Percentiles rank a stretch among this genome's conserved stretches.
phyloP scores from a whole-genome alignment of 2,329 filamentous ascomycete species.

The Claviceps lovelessii region DNA sequence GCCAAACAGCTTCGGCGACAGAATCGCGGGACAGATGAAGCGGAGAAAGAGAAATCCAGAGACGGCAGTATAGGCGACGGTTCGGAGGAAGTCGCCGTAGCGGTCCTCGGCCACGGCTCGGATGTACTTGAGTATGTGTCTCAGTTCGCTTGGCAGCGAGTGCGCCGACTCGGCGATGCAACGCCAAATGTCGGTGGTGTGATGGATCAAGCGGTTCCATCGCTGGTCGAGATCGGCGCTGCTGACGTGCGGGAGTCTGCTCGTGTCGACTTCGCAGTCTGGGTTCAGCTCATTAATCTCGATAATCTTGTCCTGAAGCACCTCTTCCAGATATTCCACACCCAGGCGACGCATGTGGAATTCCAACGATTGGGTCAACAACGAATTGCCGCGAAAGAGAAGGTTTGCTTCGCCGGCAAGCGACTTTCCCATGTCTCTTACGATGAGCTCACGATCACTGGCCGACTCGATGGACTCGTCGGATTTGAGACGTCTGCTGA shows the following conservation, averaged over 20 bases:
- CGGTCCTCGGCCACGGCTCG: slow-evolving; percentile 85
- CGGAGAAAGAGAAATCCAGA: slow-evolving; percentile 89
- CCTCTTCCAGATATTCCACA: slow-evolving; percentile 81
- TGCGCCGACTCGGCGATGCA: slow-evolving; percentile 62
- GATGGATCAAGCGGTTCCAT: slow-evolving; percentile 61
- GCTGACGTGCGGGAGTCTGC: slow-evolving; percentile 42
- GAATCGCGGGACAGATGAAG: slow-evolving; percentile 90
- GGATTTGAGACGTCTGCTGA: slow-evolving; percentile 55
- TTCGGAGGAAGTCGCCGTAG: slow-evolving; percentile 82
- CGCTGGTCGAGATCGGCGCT: slow-evolving; percentile 65
- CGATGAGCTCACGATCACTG: slow-evolving; percentile 55
- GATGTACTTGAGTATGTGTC: slow-evolving; percentile 80
- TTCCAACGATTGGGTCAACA: slow-evolving; percentile 85
- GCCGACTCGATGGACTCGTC: slow-evolving; percentile 50
- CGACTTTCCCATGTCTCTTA: slow-evolving; percentile 65
- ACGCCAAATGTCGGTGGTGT: slow-evolving; percentile 76
- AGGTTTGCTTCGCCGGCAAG: slow-evolving; percentile 82
- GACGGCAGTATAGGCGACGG: slow-evolving; percentile 83
- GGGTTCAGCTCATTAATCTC: slow-evolving; percentile 85
- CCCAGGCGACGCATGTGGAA: slow-evolving; percentile 91
- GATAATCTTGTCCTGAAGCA: slow-evolving; percentile 67
- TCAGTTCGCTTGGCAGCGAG: slow-evolving; percentile 65
- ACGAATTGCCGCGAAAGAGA: slow-evolving; percentile 85
- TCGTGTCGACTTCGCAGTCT: slow-evolving; percentile 91
- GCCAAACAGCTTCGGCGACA: slow-evolving; percentile 89